A percentile compares a stretch with the other conserved stretches of the same genome.
phyloP scores from a whole-genome alignment of 2,329 filamentous ascomycete genomes.

The Knoxdaviesia proteae region DNA sequence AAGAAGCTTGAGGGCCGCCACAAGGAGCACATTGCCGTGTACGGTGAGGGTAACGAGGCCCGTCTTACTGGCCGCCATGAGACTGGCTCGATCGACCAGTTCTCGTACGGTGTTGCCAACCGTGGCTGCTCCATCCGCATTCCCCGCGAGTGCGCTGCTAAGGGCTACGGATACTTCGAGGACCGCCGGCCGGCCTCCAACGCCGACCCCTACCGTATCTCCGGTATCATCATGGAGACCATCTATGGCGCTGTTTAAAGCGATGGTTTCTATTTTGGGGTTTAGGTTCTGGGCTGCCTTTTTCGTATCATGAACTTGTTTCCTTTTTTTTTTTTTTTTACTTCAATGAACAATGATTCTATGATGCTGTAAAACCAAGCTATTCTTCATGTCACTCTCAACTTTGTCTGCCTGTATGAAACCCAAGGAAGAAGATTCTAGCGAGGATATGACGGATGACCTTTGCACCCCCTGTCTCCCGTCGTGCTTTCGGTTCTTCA shows the following conservation, averaged over 20 bases:
- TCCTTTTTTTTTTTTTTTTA: not conserved
- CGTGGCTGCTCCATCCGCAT: slow-evolving; percentile 88
- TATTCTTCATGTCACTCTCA: too few species aligned
- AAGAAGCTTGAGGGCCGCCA: slow-evolving; percentile 66
- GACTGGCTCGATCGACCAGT: slow-evolving; percentile 83
- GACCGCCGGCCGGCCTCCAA: slow-evolving; percentile 68
- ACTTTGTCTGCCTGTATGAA: too few species aligned
- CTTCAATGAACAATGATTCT: not conserved
- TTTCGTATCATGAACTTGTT: not conserved
- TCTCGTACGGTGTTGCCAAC: slow-evolving; percentile 89
- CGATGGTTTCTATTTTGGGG: slow-evolving; percentile 1
- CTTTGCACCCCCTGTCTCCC: too few species aligned
- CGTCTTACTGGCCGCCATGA: slow-evolving; percentile 88
- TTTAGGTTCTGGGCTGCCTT: not conserved
- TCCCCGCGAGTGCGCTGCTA: slow-evolving; percentile 61
- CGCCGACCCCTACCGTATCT: slow-evolving; percentile 66
- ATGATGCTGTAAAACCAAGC: not conserved
- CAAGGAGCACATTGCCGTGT: slow-evolving; percentile 74
- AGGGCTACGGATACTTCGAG: slow-evolving; percentile 92
- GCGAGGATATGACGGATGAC: too few species aligned
- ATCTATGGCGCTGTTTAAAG: slow-evolving; percentile 17
- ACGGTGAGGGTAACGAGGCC: slow-evolving; percentile 87
- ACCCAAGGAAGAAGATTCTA: too few species aligned
- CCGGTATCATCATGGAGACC: slow-evolving; percentile 62
- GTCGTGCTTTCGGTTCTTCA: too few species aligned